phyloP scores from a whole-genome alignment of 495 filamentous ascomycete species.

The Pseudomonodictys pantanalensis region DNA sequence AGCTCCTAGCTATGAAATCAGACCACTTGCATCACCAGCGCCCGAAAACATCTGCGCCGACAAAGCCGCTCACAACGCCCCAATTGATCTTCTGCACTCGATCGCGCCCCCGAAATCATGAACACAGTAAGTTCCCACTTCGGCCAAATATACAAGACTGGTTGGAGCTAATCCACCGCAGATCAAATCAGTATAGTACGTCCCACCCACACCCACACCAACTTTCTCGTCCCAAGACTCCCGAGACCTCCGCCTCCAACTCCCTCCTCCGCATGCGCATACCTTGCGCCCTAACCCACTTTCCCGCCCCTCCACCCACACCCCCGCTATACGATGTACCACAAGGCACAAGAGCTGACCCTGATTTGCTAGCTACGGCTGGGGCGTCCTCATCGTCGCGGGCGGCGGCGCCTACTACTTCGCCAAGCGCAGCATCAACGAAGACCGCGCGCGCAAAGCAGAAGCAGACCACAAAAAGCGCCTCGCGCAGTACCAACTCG shows the following conservation, averaged over 20 bases:
- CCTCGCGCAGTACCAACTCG: constrained; percentile 22
- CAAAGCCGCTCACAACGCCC: constrained; percentile 1
- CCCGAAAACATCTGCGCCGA: neutral
- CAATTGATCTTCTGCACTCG: constrained; percentile 8
- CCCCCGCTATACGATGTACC: neutral
- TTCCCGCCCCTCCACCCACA: neutral
- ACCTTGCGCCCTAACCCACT: neutral
- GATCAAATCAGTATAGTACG: constrained; percentile 35
- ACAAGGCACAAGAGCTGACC: neutral
- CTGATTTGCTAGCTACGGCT: constrained; percentile 52
- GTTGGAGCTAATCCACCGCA: constrained; percentile 13
- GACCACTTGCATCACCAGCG: neutral
- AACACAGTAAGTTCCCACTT: constrained; percentile 25
- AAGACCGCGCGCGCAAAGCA: constrained; percentile 70
- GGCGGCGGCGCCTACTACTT: constrained; percentile 95
- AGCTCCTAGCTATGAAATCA: constrained; percentile 13
- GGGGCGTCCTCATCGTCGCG: constrained; percentile 78
- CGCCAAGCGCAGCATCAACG: constrained; percentile 90
- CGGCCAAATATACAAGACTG: too few species aligned
- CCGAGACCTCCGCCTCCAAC: neutral
- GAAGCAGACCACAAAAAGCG: constrained; percentile 52
- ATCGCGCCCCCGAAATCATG: constrained; percentile 3
- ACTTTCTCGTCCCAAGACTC: neutral
- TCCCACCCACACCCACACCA: constrained; percentile 10
- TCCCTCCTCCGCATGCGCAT: neutral